A percentile compares a stretch with the other conserved stretches of the same genome.
Evolutionary conservation across 768 basidiomycete genomes (phyloP).

Genomic region (Neoboletus magnificus): DNA sequence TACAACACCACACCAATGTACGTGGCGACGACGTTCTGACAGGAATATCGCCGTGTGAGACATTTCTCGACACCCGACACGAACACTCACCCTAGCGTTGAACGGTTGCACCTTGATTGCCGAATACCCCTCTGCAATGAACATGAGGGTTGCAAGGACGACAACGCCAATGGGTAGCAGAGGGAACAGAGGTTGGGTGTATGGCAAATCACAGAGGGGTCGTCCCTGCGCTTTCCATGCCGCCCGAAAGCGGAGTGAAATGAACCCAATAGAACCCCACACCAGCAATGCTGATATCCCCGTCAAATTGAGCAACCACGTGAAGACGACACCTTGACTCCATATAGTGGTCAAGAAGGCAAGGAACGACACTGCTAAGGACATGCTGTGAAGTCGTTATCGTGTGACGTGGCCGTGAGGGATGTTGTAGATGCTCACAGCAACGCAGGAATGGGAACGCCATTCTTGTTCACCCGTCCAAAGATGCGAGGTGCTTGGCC

Average conservation of each 20-base stretch:
- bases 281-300: constrained; percentile 66
- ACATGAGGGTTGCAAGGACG: constrained; percentile 48
- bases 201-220: constrained; percentile 52
- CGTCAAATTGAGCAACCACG: constrained; percentile 60
- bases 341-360: constrained; percentile 59
- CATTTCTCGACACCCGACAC: background rate
- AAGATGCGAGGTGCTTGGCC: constrained; percentile 67
- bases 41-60: background rate
- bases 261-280: constrained; percentile 57
- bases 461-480: constrained; percentile 59
- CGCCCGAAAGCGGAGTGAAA: constrained; percentile 59
- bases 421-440: constrained; percentile 38
- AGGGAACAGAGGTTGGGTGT: constrained; percentile 53
- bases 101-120: constrained; percentile 45
- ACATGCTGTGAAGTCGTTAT: constrained; percentile 33
- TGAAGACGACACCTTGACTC: constrained; percentile 53
- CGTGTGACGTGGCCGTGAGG: background rate
- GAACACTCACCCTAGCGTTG: constrained; percentile 35
- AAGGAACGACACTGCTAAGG: constrained; percentile 46
- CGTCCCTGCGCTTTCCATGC: constrained; percentile 56
- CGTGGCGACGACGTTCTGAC: constrained; percentile 52
- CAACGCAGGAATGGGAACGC: constrained; percentile 58
- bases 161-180: constrained; percentile 50
- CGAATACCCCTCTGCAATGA: constrained; percentile 53
- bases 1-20: constrained; percentile 53